Evolutionary conservation across 148 eudicot genomes (phyloP).

Genomic region (Silene conica): DNA sequence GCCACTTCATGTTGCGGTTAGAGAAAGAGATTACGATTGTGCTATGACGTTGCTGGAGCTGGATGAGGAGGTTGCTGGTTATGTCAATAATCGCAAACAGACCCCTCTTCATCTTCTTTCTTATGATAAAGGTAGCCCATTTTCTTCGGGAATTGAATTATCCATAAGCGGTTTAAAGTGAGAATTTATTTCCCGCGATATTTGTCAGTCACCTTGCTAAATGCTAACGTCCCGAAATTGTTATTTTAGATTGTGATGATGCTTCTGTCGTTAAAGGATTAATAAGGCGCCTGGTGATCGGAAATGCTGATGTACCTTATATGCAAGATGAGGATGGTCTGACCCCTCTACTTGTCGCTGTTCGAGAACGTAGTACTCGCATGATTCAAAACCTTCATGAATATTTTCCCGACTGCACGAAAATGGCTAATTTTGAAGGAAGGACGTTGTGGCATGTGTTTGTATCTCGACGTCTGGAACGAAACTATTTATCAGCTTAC

Average conservation of each 20-base stretch:
- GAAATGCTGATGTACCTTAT: not conserved
- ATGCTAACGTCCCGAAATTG: not conserved
- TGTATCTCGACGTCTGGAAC: too few species aligned
- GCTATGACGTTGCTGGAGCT: not conserved
- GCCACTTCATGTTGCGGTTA: not conserved
- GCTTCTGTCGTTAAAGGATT: not conserved
- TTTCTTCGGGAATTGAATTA: too few species aligned
- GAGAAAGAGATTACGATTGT: not conserved
- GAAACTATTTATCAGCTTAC: too few species aligned
- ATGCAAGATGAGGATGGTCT: not conserved
- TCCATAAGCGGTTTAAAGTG: too few species aligned
- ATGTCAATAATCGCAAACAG: not conserved
- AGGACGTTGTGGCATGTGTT: too few species aligned
- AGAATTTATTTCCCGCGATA: too few species aligned
- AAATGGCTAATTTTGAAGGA: too few species aligned
- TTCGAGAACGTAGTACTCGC: too few species aligned
- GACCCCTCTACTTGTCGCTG: too few species aligned
- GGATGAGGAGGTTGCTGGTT: not conserved
- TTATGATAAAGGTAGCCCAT: not conserved
- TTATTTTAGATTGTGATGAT: not conserved
- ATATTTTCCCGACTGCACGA: too few species aligned
- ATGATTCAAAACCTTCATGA: too few species aligned
- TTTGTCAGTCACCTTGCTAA: too few species aligned
- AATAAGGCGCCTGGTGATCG: not conserved
- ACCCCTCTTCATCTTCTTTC: not conserved